Conservation (phyloP, 208 protist genomes). For the Tritrichomonas musculus region DNA sequence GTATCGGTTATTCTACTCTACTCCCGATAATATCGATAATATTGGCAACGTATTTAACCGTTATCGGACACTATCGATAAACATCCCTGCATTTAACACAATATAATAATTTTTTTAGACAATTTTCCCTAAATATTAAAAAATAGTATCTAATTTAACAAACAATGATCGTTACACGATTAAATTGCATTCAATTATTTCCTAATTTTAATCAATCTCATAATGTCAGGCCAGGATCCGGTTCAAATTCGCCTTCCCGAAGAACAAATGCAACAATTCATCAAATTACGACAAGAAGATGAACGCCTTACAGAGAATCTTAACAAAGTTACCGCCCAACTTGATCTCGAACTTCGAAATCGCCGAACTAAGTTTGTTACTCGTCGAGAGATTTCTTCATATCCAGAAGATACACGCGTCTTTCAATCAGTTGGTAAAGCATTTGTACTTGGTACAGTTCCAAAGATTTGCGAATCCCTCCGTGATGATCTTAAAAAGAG, state of each 20-base stretch:
- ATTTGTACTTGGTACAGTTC: slow-evolving; percentile 14
- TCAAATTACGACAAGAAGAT: not conserved
- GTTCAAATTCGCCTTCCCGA: not conserved
- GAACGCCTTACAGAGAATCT: not conserved
- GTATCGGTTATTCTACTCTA: too few relatives aligned
- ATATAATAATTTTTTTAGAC: too few relatives aligned
- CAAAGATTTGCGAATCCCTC: not conserved
- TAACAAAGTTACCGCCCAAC: not conserved
- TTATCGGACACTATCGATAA: too few relatives aligned
- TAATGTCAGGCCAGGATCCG: too few relatives aligned
- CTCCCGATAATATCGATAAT: too few relatives aligned
- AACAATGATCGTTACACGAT: too few relatives aligned
- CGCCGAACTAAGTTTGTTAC: not conserved
- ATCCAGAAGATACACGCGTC: not conserved
- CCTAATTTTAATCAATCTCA: too few relatives aligned
- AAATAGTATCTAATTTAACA: too few relatives aligned
- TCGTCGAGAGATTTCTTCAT: not conserved
- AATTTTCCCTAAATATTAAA: too few relatives aligned
- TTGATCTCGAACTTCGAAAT: not conserved
- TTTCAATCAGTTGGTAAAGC: not conserved
- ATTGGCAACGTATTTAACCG: too few relatives aligned
- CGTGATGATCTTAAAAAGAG: not conserved
- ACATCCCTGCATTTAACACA: too few relatives aligned
- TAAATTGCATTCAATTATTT: too few relatives aligned
- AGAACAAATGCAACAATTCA: not conserved